These are phyloP conservation scores for Wickerhamomyces alni DNA, from an alignment of 805 yeast genomes.

Conservation along the genomic window DNA sequence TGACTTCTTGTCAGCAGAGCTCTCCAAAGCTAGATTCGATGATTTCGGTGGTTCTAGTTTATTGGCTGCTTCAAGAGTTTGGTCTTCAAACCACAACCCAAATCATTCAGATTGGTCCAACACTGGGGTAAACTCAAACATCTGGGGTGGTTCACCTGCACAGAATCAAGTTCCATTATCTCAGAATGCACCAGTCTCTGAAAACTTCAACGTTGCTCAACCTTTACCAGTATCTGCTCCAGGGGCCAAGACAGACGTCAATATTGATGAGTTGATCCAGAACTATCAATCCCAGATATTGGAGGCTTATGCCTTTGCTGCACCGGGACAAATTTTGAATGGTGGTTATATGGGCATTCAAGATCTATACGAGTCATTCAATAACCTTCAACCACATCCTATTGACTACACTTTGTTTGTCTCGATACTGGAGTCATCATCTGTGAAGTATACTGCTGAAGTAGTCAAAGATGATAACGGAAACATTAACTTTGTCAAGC, in stretches of 20 bases:
- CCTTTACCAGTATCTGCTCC: not conserved
- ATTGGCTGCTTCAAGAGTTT: constrained; percentile 3
- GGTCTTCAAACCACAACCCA: not conserved
- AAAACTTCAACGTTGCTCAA: not conserved
- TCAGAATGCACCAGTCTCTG: not conserved
- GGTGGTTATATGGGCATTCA: constrained; percentile 8
- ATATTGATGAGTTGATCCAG: constrained; percentile 4
- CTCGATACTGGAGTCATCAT: constrained; percentile 9
- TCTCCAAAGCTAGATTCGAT: constrained; percentile 1
- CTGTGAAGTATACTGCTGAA: constrained; percentile 9
- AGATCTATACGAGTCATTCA: constrained; percentile 3
- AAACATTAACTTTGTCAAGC: constrained; percentile 11
- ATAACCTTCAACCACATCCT: not conserved
- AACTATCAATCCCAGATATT: constrained; percentile 8
- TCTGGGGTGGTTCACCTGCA: not conserved
- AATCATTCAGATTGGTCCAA: not conserved
- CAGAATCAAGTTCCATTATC: not conserved
- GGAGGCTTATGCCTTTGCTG: constrained; percentile 6
- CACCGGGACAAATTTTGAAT: constrained; percentile 3
- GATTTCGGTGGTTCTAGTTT: not conserved
- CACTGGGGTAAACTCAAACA: not conserved
- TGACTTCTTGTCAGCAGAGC: constrained; percentile 2
- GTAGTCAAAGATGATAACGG: constrained; percentile 8
- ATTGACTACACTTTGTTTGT: constrained; percentile 6
- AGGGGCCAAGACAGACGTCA: not conserved